A percentile compares a stretch with the other conserved stretches of the same genome.
Evolutionary conservation across 169 alveolate genomes (phyloP).

Genomic region (Plasmodium inui): DNA sequence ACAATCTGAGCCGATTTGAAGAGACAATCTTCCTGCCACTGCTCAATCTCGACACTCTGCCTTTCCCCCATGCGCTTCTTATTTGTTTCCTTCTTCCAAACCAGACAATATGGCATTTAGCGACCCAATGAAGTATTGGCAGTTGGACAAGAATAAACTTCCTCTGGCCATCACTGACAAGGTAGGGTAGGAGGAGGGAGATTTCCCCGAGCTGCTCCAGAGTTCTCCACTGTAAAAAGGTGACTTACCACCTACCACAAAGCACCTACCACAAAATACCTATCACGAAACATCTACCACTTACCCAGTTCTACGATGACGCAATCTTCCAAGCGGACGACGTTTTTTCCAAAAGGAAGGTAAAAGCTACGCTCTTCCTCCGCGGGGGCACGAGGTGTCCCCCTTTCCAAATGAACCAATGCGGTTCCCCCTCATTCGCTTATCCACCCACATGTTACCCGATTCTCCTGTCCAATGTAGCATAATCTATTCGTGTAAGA

Average conservation of each 20-base stretch:
- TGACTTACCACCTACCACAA: not conserved
- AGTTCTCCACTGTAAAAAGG: not conserved
- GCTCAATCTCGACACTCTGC: too few species aligned
- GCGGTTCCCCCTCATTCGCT: not conserved
- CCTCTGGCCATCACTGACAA: conserved; percentile 37
- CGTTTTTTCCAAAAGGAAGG: conserved; percentile 22
- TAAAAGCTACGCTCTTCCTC: not conserved
- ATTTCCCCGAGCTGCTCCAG: not conserved
- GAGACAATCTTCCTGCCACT: not conserved
- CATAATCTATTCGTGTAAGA: conserved; percentile 46
- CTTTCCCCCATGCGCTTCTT: too few species aligned
- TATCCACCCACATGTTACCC: not conserved
- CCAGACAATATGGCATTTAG: conserved; percentile 57
- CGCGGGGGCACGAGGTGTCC: not conserved
- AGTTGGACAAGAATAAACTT: conserved; percentile 43
- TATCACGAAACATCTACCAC: not conserved
- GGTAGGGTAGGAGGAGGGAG: not conserved
- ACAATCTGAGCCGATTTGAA: not conserved
- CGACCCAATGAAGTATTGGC: conserved; percentile 64
- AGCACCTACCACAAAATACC: too few species aligned
- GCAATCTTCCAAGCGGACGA: conserved; percentile 44
- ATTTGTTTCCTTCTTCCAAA: not conserved
- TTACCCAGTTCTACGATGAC: conserved; percentile 25
- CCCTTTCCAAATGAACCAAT: not conserved
- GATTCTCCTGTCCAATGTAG: not conserved